phyloP scores from a whole-genome alignment of 139 green algal genomes.

The Volvox reticuliferus region DNA sequence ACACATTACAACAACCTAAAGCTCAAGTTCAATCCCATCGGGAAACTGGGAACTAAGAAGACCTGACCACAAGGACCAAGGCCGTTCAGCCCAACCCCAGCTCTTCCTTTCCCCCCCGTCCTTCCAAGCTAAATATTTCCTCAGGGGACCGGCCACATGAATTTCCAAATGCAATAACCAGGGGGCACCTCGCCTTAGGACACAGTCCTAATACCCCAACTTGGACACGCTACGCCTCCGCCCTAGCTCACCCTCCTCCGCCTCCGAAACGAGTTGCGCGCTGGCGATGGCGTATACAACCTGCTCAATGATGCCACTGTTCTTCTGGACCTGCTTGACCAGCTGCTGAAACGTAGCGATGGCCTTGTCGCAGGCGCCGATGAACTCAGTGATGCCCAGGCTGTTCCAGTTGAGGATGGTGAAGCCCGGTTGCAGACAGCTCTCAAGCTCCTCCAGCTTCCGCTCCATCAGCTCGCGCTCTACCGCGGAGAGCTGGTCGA shows the following conservation, averaged over 20 bases:
- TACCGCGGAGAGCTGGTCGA: slow-evolving; percentile 67
- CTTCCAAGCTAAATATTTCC: no score
- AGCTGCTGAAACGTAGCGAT: slow-evolving; percentile 84
- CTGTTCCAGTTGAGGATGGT: slow-evolving; percentile 93
- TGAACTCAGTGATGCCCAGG: slow-evolving; percentile 90
- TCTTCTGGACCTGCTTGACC: slow-evolving; percentile 88
- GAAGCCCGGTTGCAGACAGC: slow-evolving; percentile 83
- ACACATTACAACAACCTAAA: no score
- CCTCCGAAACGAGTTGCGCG: slow-evolving; percentile 55
- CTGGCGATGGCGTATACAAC: slow-evolving; percentile 78
- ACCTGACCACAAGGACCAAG: no score
- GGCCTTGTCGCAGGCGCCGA: slow-evolving; percentile 77
- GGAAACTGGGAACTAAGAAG: no score
- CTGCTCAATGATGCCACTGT: slow-evolving; percentile 84
- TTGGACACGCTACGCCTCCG: no score
- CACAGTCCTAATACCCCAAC: no score
- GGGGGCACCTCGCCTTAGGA: no score
- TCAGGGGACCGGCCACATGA: no score
- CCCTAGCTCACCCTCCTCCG: slow-evolving; percentile 39
- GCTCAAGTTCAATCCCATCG: no score
- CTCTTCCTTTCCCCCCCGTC: no score
- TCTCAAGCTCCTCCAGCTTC: slow-evolving; percentile 78
- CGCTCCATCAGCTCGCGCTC: slow-evolving; percentile 79
- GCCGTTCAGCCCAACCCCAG: no score
- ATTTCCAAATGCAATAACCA: no score